phyloP scores from a whole-genome alignment of 176 grass and related monocot species.

The Raddia distichophylla region DNA sequence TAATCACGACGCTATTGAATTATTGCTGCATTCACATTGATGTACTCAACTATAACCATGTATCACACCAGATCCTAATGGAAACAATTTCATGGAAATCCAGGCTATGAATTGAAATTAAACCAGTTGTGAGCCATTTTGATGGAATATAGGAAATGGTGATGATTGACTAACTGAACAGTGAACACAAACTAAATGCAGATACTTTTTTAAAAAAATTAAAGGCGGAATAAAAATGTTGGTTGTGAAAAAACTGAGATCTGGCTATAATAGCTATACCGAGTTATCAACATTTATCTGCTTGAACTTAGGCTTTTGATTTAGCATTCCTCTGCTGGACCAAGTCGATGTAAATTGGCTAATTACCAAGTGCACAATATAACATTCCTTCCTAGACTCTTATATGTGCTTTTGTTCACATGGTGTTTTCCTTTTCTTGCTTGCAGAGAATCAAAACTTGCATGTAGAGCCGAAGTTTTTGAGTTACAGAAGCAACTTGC shows the following conservation, averaged over 20 bases:
- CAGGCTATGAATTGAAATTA: neutral
- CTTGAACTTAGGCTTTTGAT: neutral
- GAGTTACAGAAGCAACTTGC: conserved; percentile 93
- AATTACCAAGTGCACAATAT: neutral
- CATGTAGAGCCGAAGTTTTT: conserved; percentile 83
- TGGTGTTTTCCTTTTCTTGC: neutral
- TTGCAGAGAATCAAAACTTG: conserved; percentile 87
- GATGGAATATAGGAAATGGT: neutral
- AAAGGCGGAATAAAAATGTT: conserved; percentile 6
- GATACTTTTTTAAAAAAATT: conserved; percentile 3
- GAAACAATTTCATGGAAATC: conserved; percentile 9
- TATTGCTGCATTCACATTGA: conserved; percentile 24
- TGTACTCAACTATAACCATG: neutral
- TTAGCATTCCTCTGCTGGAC: conserved; percentile 15
- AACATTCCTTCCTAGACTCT: conserved; percentile 34
- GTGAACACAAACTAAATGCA: neutral
- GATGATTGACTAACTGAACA: neutral
- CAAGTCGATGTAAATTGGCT: conserved; percentile 19
- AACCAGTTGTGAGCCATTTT: conserved; percentile 10
- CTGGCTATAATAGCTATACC: neutral
- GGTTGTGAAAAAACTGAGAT: neutral
- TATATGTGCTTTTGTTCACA: conserved; percentile 45
- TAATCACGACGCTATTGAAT: conserved; percentile 12
- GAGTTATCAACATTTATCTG: neutral
- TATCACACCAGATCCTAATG: conserved; percentile 4